These are phyloP conservation scores for Closterium sp. DNA, from an alignment of 139 green algal genomes.

Conservation along the genomic window DNA sequence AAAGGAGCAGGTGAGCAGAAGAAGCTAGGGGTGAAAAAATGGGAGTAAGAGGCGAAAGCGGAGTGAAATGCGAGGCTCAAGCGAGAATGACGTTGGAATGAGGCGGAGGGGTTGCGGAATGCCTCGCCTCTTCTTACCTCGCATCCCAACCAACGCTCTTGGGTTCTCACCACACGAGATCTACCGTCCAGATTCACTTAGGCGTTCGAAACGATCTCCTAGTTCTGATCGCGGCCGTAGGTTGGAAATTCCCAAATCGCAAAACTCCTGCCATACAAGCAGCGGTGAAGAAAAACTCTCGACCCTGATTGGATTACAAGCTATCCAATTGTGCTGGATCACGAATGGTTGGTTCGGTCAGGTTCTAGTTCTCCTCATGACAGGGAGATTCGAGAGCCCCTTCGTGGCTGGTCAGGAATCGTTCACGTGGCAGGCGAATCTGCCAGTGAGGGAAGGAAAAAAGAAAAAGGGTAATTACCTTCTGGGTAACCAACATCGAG, in stretches of 20 bases:
- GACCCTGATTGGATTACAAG: background rate
- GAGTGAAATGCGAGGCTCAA: background rate
- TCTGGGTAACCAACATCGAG: too few species aligned
- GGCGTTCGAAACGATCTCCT: background rate
- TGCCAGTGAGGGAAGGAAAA: background rate
- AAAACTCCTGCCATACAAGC: background rate
- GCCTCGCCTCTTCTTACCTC: background rate
- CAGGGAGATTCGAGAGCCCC: background rate
- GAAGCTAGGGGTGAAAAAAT: background rate
- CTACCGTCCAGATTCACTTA: background rate
- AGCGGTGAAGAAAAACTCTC: background rate
- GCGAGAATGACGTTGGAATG: background rate
- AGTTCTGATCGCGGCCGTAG: background rate
- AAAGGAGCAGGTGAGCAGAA: background rate
- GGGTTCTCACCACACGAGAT: background rate
- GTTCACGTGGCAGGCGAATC: background rate
- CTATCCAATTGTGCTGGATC: background rate
- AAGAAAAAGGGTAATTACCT: too few species aligned
- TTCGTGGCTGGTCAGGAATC: background rate
- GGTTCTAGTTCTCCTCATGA: background rate
- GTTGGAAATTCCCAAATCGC: background rate
- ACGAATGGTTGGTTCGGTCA: background rate
- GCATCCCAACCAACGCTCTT: background rate
- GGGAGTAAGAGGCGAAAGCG: background rate
- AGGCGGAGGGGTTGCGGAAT: background rate